Percentiles rank a stretch among this genome's conserved stretches.
phyloP scores from a whole-genome alignment of 2,329 filamentous ascomycete species.

The Exophiala sp. region DNA sequence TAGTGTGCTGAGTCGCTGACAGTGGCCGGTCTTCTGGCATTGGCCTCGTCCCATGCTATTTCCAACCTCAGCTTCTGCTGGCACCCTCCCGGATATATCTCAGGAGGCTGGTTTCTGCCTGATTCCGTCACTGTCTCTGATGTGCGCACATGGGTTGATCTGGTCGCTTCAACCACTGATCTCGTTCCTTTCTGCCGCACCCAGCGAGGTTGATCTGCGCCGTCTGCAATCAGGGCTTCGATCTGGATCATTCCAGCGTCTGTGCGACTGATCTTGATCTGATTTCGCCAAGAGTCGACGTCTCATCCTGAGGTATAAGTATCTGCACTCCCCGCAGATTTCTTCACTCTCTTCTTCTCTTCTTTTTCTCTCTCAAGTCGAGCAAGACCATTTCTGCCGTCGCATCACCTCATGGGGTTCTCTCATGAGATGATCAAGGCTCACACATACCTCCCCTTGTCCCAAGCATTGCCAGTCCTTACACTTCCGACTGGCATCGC shows the following conservation, averaged over 20 bases:
- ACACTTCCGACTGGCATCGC: not conserved
- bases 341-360: not conserved
- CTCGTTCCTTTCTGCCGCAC: not conserved
- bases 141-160: too few species aligned
- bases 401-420: not conserved
- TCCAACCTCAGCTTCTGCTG: too few species aligned
- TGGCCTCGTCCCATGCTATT: too few species aligned
- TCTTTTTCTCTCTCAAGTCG: not conserved
- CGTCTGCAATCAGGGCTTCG: too few species aligned
- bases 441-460: constrained; percentile 3
- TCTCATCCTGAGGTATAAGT: not conserved
- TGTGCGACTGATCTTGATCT: too few species aligned
- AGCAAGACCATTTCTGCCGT: constrained; percentile 5
- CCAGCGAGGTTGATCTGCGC: not conserved
- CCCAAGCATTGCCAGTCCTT: not conserved
- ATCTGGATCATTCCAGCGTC: too few species aligned
- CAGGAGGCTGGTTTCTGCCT: too few species aligned
- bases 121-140: too few species aligned
- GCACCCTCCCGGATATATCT: too few species aligned
- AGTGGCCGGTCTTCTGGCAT: too few species aligned
- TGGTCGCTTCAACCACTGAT: not conserved
- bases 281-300: not conserved
- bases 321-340: not conserved
- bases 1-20: too few species aligned
- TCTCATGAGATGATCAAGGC: not conserved